Conservation (phyloP, 225 moss, liverwort and hornwort genomes). For the Ulota crispa region DNA sequence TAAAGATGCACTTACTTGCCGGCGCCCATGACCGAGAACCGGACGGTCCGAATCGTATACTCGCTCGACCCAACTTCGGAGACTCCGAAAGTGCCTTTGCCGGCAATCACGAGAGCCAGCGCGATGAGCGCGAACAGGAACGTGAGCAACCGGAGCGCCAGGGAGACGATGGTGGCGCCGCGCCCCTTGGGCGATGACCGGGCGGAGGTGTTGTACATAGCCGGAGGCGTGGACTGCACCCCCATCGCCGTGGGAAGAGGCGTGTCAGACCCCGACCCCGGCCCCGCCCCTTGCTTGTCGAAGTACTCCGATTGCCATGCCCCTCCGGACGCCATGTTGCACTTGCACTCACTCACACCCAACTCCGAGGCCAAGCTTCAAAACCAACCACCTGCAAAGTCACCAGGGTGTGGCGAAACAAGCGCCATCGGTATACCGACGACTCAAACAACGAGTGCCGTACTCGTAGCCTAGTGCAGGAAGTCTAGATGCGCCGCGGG, state of each 20-base stretch:
- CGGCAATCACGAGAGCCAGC: background rate
- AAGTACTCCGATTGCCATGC: conserved; percentile 40
- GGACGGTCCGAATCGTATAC: background rate
- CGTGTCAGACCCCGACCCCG: background rate
- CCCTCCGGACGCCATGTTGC: conserved; percentile 16
- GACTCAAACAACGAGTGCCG: no score
- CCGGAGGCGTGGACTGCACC: background rate
- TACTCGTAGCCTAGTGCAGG: no score
- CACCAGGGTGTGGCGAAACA: background rate
- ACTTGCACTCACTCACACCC: background rate
- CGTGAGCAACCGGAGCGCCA: conserved; percentile 22
- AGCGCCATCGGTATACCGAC: no score
- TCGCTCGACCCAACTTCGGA: rapidly evolving
- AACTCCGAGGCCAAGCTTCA: background rate
- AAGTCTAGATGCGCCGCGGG: no score
- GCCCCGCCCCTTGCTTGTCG: conserved; percentile 4
- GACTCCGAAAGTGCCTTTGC: background rate
- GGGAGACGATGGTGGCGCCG: background rate
- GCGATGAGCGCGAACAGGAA: conserved; percentile 5
- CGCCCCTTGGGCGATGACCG: background rate
- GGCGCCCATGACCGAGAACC: background rate
- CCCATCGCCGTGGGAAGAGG: background rate
- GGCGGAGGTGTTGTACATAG: conserved; percentile 3
- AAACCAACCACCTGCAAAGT: background rate
- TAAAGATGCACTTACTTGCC: conserved; percentile 24